These are phyloP conservation scores for Mollisia scopiformis DNA, from an alignment of 2,329 filamentous ascomycete species.

Conservation along the genomic window DNA sequence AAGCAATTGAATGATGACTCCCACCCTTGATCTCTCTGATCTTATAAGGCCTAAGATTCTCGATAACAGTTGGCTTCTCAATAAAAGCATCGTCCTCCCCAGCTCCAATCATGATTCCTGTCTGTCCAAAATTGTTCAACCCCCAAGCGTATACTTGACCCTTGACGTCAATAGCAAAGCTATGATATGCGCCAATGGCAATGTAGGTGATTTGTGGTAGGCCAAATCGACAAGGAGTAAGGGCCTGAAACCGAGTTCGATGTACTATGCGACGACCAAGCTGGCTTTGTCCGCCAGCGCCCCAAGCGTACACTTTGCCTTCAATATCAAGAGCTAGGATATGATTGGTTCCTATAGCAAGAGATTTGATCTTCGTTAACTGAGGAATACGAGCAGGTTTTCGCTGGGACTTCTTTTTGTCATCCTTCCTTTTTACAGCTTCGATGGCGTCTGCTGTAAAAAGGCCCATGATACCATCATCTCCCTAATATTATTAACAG, in stretches of 20 bases:
- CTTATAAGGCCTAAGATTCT: conserved; percentile 61
- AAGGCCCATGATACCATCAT: too few relatives aligned
- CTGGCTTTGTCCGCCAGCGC: conserved; percentile 64
- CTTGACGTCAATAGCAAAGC: conserved; percentile 71
- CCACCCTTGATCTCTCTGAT: conserved; percentile 72
- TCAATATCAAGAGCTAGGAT: conserved; percentile 59
- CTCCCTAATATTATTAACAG: too few relatives aligned
- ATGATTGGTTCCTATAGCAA: conserved; percentile 60
- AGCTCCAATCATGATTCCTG: conserved; percentile 64
- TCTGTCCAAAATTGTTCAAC: conserved; percentile 83
- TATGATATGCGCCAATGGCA: conserved; percentile 72
- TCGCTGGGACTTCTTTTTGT: too few relatives aligned
- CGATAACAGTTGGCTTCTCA: conserved; percentile 68
- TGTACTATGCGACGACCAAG: conserved; percentile 52
- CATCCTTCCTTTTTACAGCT: too few relatives aligned
- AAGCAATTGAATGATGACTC: conserved; percentile 73
- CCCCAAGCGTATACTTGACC: conserved; percentile 79
- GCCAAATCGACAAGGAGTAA: conserved; percentile 31
- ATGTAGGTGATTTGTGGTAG: conserved; percentile 40
- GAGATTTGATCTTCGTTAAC: conserved; percentile 55
- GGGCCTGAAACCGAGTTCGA: conserved; percentile 25
- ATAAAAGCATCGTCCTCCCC: conserved; percentile 65
- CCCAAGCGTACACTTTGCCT: conserved; percentile 64
- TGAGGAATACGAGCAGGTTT: too few relatives aligned
- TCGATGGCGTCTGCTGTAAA: conserved; percentile 40